Evolutionary conservation across 139 green algal genomes (phyloP), one percentile per base, ranked within the genome.

Genomic region (Volvox africanus): DNA sequence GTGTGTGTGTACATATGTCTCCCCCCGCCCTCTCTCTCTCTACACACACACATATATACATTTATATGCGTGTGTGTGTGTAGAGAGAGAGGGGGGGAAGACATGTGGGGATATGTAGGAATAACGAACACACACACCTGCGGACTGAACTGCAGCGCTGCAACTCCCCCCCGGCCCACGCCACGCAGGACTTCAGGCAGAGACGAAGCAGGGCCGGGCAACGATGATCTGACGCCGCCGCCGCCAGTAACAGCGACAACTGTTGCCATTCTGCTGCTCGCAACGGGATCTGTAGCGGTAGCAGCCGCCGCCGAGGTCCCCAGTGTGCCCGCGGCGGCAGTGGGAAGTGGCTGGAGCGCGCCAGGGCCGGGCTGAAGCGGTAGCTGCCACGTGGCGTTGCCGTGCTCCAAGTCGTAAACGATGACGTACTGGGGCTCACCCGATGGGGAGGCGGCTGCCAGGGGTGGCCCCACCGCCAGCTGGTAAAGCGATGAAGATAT

Each of bases 371-470:
- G 87, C 61, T 50, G 32, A 17, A 91, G 35, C 35, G 87, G 87
- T 61, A 91, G 33, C 16, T 86, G 87, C 87, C 87, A 91, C 87
- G 87, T 91, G 30, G 33, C 75, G 22, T 19, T 24, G 33, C 87
- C 87, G 71, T 55, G 12, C 76, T 91, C 61, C 75, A 91, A 19
- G 87, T 91, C 87, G 87, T 91, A 91, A 55, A 91, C 87, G 0
- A 18, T 83, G 20, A 86, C 37, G 76, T 71, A 81, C 30, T 85
- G 75, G 21, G 61, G 55, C 37, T 44, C n/a, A 18, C 19, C 68
- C n/a, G 50, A 20, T 65, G 62, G 22, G 22, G 9, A 37, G 28
- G 32, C 21, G 20, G 84, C 65, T n/a, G 80, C 28, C n/a, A 65
- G 36, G 18, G 78, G 78, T 17, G 36, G 18, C 13, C 36, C 78